Evolutionary conservation across 2,329 filamentous ascomycete genomes (phyloP), one percentile per base, ranked within the genome.

Genomic region (Zalaria obscura): DNA sequence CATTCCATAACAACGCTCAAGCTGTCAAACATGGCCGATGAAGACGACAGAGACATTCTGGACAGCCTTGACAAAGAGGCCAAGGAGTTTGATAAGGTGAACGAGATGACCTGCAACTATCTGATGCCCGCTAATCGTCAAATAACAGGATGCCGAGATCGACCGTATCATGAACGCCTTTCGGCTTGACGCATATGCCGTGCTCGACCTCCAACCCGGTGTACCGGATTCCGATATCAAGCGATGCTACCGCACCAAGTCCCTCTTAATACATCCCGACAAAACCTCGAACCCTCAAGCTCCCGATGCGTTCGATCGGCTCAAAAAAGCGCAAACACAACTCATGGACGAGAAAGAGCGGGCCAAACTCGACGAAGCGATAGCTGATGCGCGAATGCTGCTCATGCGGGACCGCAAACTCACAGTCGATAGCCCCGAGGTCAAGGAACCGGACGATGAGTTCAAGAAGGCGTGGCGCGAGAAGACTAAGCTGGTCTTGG

Each of bases 241-340:
- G 66, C 70, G 80, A 52, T 76, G 76, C 51, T 98, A 96, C 67
- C 88, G 91, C 69, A 88, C 86, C 55, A 96, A 95, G 64, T 98
- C 91, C n/a, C 80, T 98, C 43, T 78, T 98, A 38, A 96, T 98
- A 68, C 91, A 98, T 68, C 91, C 91, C 5, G 91, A 98, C 69
- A 98, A 98, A 64, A 95, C 91, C 43, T 79, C 79, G 56, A 96
- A 98, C 58, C 81, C 86, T 0, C 75, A 72, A 38, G 91, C 91
- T 0, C 89, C 91, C 3, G 91, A 96, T 55, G 91, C 91, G 50
- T 98, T 98, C 58, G 91, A 98, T 64, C 80, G 89, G 6, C 74
- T 98, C 27, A 94, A 94, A 57, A 95, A 96, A 64, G 91, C 91
- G 0, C 87, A 96, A 58, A 83, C 79, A 2, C 77, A 85, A 53